Evolutionary conservation across 2,329 filamentous ascomycete genomes (phyloP).

Genomic region (Pseudogymnoascus sp.): DNA sequence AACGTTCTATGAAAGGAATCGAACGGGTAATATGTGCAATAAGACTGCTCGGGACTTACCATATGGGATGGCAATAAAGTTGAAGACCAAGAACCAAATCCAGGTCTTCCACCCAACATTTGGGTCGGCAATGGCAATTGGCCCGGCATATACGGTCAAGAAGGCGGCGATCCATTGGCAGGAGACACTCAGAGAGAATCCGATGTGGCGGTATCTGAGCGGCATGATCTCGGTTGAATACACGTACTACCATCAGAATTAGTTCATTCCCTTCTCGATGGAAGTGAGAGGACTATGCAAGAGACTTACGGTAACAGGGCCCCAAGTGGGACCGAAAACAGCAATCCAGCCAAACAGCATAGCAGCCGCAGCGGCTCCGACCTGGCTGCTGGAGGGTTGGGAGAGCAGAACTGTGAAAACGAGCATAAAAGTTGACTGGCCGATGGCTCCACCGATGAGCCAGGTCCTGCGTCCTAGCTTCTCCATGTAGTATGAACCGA

Average conservation of each 20-base stretch:
- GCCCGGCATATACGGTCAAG: conserved; percentile 31
- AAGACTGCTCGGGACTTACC: neutral
- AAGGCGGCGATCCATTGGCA: conserved; percentile 31
- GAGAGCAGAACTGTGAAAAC: conserved; percentile 23
- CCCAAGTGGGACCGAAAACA: conserved; percentile 29
- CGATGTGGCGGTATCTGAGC: conserved; percentile 30
- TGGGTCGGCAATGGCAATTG: conserved; percentile 25
- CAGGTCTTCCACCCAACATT: conserved; percentile 30
- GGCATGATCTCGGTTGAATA: conserved; percentile 30
- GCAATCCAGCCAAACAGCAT: conserved; percentile 29
- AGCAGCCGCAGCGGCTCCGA: conserved; percentile 24
- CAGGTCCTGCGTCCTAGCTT: conserved; percentile 25
- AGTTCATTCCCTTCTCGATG: neutral
- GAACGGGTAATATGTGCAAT: neutral
- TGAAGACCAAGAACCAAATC: conserved; percentile 30
- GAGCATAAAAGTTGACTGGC: conserved; percentile 26
- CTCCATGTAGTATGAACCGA: conserved; percentile 25
- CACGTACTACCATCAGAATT: conserved; percentile 21
- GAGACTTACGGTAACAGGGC: conserved; percentile 20
- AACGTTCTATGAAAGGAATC: neutral
- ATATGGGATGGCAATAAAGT: conserved; percentile 26
- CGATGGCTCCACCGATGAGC: conserved; percentile 23
- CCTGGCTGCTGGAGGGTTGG: conserved; percentile 7
- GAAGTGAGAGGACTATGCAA: neutral
- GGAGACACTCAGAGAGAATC: conserved; percentile 27